Percentiles rank a stretch among this genome's conserved stretches.
These are phyloP conservation scores for Phytophthora cactorum DNA, from an alignment of 352 stramenopile genomes.

Conservation along the genomic window DNA sequence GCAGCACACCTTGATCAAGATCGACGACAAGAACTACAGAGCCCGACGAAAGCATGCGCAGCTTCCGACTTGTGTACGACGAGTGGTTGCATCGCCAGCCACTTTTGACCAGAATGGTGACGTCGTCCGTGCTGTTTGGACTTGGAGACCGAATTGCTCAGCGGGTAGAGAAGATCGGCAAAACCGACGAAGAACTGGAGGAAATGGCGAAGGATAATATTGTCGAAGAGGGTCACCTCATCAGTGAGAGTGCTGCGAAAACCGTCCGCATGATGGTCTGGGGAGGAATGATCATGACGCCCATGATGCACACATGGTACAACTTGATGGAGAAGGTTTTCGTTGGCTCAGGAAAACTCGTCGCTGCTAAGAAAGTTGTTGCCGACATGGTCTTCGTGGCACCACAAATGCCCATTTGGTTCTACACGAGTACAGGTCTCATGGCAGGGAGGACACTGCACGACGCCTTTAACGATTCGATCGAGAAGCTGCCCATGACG, in stretches of 20 bases:
- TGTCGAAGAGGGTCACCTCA: constrained; percentile 12
- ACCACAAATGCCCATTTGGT: constrained; percentile 40
- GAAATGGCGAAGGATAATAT: constrained; percentile 7
- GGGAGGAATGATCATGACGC: constrained; percentile 83
- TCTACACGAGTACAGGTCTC: constrained; percentile 37
- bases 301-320: constrained; percentile 88
- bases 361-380: constrained; percentile 40
- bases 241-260: constrained; percentile 34
- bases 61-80: constrained; percentile 50
- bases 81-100: constrained; percentile 48
- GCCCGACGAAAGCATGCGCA: constrained; percentile 28
- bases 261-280: constrained; percentile 85
- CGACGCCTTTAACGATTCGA: constrained; percentile 33
- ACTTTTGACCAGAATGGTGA: constrained; percentile 62
- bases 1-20: neutral
- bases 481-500: constrained; percentile 36
- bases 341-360: constrained; percentile 28
- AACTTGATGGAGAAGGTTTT: constrained; percentile 64
- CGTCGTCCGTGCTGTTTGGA: constrained; percentile 59
- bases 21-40: neutral
- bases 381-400: constrained; percentile 47
- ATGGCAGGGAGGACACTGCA: constrained; percentile 42
- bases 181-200: constrained; percentile 10
- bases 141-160: constrained; percentile 60
- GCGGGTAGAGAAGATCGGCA: constrained; percentile 32